Base-by-base conservation (phyloP, 768 basidiomycete species). In the Boletellus sp. region DNA sequence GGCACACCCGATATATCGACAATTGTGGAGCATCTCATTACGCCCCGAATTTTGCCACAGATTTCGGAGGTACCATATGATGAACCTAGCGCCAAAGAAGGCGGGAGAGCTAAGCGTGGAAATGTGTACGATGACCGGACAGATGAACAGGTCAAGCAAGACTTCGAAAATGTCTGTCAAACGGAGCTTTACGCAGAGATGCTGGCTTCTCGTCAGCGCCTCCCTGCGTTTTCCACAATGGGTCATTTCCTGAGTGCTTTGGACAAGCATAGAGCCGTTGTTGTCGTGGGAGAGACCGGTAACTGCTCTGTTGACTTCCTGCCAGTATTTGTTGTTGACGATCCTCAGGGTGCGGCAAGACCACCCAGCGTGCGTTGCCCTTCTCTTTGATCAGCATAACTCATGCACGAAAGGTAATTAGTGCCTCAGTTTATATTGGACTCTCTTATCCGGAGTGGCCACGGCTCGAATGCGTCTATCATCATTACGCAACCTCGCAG, bases 241-340 rank as follows among this genome's bases (percentile, higher is more conserved):
- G 76, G 80, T 19, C 70, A 77, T 13, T 90, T 96, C 56, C 67
- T 93, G 41, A 48, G 70, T 13, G 61, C 74, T 19, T 69, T 96
- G 9, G 72, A 78, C 33, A 68, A 62, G 10, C 81, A 80, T 56
- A 74, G 84, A 42, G 88, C 86, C 3, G 78, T 94, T 1, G 78
- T 97, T 0, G 85, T 96, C 0, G 87, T 94, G 5, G 94, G 94
- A 38, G 94, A 95, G 69, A 93, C 90, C 44, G 90, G 88, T 87
- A 32, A 55, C 71, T 43, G 10, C 16, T 15, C 37, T 11, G 23
- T 43, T 35, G 33, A 39, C 38, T 43, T 12, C 35, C 6, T 17
- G 6, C 19, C 15, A 15, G 17, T 19, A 20, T 2, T 19, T 32
- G 3, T 45, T 26, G 24, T 45, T 64, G 17, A 61, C 28, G 22